Percentiles rank a stretch among this genome's conserved stretches.
Evolutionary conservation across 2,329 filamentous ascomycete genomes (phyloP).

Genomic region (Cladophialophora chaetospira): DNA sequence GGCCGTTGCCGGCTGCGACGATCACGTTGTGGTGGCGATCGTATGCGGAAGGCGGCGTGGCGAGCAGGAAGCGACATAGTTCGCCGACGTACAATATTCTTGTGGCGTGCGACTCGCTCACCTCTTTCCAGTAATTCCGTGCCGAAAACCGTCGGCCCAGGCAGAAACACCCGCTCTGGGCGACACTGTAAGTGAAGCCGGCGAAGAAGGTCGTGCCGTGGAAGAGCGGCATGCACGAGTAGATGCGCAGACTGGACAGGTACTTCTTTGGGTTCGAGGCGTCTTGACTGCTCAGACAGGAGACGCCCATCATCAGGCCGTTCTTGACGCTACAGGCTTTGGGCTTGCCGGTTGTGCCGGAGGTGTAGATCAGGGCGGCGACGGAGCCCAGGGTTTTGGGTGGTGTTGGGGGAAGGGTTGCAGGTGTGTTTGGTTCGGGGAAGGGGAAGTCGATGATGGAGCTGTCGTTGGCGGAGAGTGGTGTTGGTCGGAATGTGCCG

Average conservation of each 20-base stretch:
- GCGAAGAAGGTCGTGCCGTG: constrained; percentile 53
- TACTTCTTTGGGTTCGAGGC: constrained; percentile 44
- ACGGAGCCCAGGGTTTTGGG: constrained; percentile 39
- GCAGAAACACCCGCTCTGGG: constrained; percentile 46
- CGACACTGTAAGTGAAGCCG: constrained; percentile 45
- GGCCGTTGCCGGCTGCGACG: constrained; percentile 50
- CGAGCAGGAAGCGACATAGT: constrained; percentile 51
- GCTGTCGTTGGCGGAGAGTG: constrained; percentile 36
- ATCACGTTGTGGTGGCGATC: constrained; percentile 49
- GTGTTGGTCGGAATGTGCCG: constrained; percentile 18
- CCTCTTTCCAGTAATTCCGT: constrained; percentile 29
- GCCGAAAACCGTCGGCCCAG: constrained; percentile 40
- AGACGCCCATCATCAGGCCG: constrained; percentile 41
- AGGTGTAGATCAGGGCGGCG: constrained; percentile 49
- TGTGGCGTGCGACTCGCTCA: constrained; percentile 48
- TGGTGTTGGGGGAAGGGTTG: constrained; percentile 20
- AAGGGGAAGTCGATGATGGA: constrained; percentile 24
- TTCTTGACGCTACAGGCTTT: constrained; percentile 35
- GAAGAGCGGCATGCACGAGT: constrained; percentile 52
- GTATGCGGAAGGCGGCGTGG: constrained; percentile 45
- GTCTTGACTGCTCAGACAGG: constrained; percentile 37
- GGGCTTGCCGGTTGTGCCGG: constrained; percentile 44
- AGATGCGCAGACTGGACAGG: constrained; percentile 46
- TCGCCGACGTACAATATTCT: constrained; percentile 60
- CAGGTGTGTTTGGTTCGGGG: constrained; percentile 11